Conservation (phyloP, 1,139 yeast genomes). For the Yamadazyma buinensis region DNA sequence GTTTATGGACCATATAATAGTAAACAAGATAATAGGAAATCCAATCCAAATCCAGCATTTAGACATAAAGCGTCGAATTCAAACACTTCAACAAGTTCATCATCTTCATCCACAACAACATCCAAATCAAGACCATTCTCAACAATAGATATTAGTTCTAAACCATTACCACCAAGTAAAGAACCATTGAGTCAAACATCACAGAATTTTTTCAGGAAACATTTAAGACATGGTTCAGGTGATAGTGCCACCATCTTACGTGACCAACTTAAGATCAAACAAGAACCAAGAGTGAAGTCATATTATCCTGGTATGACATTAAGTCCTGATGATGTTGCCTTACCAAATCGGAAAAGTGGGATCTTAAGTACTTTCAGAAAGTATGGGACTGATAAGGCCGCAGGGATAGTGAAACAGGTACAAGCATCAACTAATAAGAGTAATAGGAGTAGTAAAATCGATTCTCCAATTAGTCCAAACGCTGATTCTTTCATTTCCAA, state of each 20-base stretch:
- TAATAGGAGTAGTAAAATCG: constrained; percentile 11
- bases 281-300: constrained; percentile 11
- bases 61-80: constrained; percentile 25
- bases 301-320: constrained; percentile 15
- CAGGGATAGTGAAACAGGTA: constrained; percentile 22
- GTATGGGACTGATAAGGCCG: constrained; percentile 42
- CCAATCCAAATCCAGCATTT: constrained; percentile 22
- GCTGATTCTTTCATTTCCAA: constrained; percentile 10
- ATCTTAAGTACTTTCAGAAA: constrained; percentile 40
- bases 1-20: constrained; percentile 5
- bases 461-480: constrained; percentile 20
- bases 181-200: constrained; percentile 29
- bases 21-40: constrained; percentile 30
- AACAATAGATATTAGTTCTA: background rate
- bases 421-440: constrained; percentile 10
- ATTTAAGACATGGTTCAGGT: constrained; percentile 19
- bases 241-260: constrained; percentile 9
- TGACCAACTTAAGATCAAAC: constrained; percentile 3
- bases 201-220: constrained; percentile 56
- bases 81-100: constrained; percentile 19
- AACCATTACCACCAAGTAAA: constrained; percentile 8
- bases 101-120: constrained; percentile 16
- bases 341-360: constrained; percentile 29
- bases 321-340: constrained; percentile 14
- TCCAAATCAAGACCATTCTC: constrained; percentile 51